A percentile compares a stretch with the other conserved stretches of the same genome.
Evolutionary conservation across 2,329 filamentous ascomycete species (phyloP).

Genomic region (Fusarium floridanum): DNA sequence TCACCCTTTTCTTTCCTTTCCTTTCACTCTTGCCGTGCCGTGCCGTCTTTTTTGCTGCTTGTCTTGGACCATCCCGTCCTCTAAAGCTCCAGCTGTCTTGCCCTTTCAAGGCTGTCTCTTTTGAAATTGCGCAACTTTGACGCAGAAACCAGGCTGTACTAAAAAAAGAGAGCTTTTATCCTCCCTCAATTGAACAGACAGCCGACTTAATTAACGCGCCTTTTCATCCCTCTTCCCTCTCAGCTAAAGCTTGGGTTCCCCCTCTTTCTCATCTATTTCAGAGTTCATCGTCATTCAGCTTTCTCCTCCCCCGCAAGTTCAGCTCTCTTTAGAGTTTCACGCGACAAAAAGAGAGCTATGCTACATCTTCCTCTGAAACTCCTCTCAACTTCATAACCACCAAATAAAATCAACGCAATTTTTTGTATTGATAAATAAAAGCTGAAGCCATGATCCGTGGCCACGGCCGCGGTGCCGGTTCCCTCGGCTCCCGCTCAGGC

Average conservation of each 20-base stretch:
- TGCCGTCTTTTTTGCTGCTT: neutral
- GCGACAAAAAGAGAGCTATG: neutral
- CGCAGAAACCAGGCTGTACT: neutral
- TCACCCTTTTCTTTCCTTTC: neutral
- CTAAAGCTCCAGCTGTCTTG: neutral
- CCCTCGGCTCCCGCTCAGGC: slow-evolving; percentile 42
- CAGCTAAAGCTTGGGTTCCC: neutral
- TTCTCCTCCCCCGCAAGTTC: neutral
- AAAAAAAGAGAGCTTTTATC: neutral
- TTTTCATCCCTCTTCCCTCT: neutral
- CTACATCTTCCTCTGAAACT: neutral
- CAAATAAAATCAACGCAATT: neutral
- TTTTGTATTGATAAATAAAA: neutral
- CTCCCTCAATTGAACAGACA: neutral
- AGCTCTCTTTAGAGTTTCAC: neutral
- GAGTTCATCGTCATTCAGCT: neutral
- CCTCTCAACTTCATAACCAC: neutral
- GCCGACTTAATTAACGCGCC: neutral
- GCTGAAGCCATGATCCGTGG: slow-evolving; percentile 33
- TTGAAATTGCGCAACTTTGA: slow-evolving; percentile 1
- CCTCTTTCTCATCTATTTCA: neutral
- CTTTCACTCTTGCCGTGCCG: neutral
- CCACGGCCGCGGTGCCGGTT: slow-evolving; percentile 27
- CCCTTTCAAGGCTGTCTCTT: neutral
- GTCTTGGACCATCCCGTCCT: neutral